Evolutionary conservation across 2,329 filamentous ascomycete species (phyloP), one percentile per base, ranked within the genome.

Genomic region (Thelonectria olida): DNA sequence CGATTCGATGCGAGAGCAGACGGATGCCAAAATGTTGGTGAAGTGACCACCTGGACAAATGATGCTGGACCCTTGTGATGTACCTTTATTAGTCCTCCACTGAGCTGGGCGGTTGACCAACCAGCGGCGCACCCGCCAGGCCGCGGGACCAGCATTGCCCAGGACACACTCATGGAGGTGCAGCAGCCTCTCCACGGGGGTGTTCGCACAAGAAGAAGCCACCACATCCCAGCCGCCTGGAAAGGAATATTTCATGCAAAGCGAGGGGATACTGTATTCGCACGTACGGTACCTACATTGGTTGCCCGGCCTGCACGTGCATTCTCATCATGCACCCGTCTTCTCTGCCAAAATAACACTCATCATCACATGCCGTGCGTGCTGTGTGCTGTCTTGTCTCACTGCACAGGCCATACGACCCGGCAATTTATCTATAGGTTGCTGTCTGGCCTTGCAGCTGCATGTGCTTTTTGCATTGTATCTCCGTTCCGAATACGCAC

Each of bases 11-110:
- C 15, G 58, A 36, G 54, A 27, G 28, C 28, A 31, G 28, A n/a
- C 28, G 13, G 54, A 41, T 44, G 48, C 44, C 54, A 61, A 55
- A 54, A 49, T 51, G 48, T 56, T 56, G 60, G 39, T 53, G 60
- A 55, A 60, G 55, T 60, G 60, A 59, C 56, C 55, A 60, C 55
- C 56, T 59, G 60, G 60, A 62, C 60, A 62, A 48, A 55, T n/a
- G 50, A 27, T 42, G 44, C 49, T 39, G 47, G 60, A 61, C 52
- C 61, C 61, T 61, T 61, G 61, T 63, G 61, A 63, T 61, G 50
- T 36, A 47, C 42, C 20, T n/a, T 9, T 10, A 39, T 7, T 39
- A 39, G 36, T 7, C 36, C 6, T 39, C 6, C n/a, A 39, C 36
- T n/a, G 7, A 9, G n/a, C 8, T 15, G 53, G 27, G 48, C 50